Conservation (phyloP, 208 protist genomes). For the Blastocrithidia nonstop region DNA sequence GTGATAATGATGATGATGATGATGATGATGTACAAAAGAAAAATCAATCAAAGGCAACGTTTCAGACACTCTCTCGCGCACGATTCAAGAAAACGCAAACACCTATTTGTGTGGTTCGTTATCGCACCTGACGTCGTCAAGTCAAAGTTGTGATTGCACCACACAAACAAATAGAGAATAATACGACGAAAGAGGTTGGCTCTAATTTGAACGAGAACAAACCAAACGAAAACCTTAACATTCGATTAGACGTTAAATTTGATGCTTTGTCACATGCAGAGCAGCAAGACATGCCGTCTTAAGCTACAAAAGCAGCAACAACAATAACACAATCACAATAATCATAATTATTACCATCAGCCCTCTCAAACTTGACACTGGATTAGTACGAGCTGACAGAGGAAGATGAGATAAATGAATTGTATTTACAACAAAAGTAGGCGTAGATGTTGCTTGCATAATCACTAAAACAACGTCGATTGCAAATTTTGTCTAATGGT, state of each 20-base stretch:
- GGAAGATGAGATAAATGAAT: conserved; percentile 2
- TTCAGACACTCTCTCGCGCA: too few relatives aligned
- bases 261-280: too few relatives aligned
- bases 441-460: conserved; percentile 31
- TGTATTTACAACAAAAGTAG: conserved; percentile 18
- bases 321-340: not conserved
- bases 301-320: not conserved
- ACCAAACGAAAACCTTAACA: too few relatives aligned
- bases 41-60: too few relatives aligned
- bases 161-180: not conserved
- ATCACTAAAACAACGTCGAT: conserved; percentile 16
- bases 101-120: conserved; percentile 21
- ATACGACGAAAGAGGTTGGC: too few relatives aligned
- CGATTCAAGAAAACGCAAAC: conserved; percentile 33
- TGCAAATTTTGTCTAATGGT: conserved; percentile 5
- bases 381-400: conserved; percentile 3
- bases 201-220: too few relatives aligned
- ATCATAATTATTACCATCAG: not conserved
- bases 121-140: conserved; percentile 23
- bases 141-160: conserved; percentile 10
- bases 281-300: not conserved
- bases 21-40: too few relatives aligned
- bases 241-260: too few relatives aligned
- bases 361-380: not conserved
- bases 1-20: too few relatives aligned